Evolutionary conservation across 306 rosid genomes (phyloP).

Genomic region (Begonia fuchsioides): DNA sequence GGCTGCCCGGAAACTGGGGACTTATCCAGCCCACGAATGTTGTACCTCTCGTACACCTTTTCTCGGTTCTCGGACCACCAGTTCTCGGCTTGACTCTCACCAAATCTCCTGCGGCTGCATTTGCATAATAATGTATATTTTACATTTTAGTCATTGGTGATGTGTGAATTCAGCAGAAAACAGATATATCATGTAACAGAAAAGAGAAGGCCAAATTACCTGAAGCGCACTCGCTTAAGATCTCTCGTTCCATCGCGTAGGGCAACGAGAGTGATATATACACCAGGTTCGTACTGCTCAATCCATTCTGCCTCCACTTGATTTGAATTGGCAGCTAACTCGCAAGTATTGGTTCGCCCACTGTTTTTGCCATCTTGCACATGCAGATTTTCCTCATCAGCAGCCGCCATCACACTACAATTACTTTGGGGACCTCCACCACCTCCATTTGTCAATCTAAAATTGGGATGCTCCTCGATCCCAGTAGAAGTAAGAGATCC

Average conservation of each 20-base stretch:
- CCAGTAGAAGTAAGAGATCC: constrained; percentile 24
- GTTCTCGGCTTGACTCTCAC: constrained; percentile 87
- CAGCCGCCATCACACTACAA: constrained; percentile 31
- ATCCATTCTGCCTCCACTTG: constrained; percentile 78
- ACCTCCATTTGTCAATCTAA: constrained; percentile 36
- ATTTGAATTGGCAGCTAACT: constrained; percentile 24
- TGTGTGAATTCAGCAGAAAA: no score
- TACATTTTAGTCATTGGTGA: no score
- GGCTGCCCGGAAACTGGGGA: constrained; percentile 43
- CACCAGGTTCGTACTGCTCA: constrained; percentile 91
- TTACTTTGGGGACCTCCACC: constrained; percentile 26
- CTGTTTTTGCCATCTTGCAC: constrained; percentile 55
- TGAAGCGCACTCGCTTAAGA: constrained; percentile 96
- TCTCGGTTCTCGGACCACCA: constrained; percentile 99
- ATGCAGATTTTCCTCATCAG: constrained; percentile 40
- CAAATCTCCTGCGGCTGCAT: constrained; percentile 96
- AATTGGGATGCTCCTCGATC: constrained; percentile 10
- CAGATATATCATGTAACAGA: no score
- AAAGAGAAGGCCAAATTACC: constrained; percentile 23
- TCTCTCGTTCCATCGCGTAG: constrained; percentile 70
- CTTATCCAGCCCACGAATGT: constrained; percentile 57
- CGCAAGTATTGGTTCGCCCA: constrained; percentile 32
- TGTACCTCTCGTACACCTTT: constrained; percentile 71
- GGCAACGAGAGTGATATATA: constrained; percentile 69
- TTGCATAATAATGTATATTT: background rate